Percentiles rank a stretch among this genome's conserved stretches.
These are phyloP conservation scores for Hypomyces perniciosus DNA, from an alignment of 2,329 filamentous ascomycete genomes.

Conservation along the genomic window DNA sequence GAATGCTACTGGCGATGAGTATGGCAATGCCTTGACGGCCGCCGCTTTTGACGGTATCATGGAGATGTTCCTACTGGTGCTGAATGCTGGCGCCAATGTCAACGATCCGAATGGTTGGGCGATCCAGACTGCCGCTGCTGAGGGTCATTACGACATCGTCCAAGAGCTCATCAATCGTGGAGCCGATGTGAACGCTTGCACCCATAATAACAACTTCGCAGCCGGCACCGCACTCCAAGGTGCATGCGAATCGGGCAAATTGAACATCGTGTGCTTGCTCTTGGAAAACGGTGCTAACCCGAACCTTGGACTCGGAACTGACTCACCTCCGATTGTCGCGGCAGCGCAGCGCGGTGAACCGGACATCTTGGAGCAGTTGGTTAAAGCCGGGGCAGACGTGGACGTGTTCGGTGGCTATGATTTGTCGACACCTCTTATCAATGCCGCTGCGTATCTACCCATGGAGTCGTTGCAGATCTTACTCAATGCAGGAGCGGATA, in stretches of 20 bases:
- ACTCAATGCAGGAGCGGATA: conserved; percentile 32
- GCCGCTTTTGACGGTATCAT: conserved; percentile 32
- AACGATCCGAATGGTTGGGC: conserved; percentile 32
- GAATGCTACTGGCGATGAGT: conserved; percentile 35
- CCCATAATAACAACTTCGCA: conserved; percentile 21
- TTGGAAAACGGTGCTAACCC: conserved; percentile 33
- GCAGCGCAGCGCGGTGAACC: conserved; percentile 29
- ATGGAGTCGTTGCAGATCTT: conserved; percentile 25
- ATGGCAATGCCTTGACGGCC: conserved; percentile 27
- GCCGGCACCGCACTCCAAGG: conserved; percentile 35
- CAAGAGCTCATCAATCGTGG: conserved; percentile 28
- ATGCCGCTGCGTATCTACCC: conserved; percentile 30
- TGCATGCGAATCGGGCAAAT: conserved; percentile 29
- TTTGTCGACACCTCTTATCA: conserved; percentile 31
- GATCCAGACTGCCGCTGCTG: conserved; percentile 31
- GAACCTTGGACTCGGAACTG: conserved; percentile 28
- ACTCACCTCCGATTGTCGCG: conserved; percentile 31
- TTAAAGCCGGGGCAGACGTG: conserved; percentile 30
- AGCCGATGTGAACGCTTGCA: conserved; percentile 30
- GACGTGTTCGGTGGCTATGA: conserved; percentile 30
- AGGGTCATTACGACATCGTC: conserved; percentile 31
- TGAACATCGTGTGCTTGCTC: conserved; percentile 31
- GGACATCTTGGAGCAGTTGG: conserved; percentile 29
- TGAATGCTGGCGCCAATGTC: conserved; percentile 28
- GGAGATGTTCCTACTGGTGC: conserved; percentile 24